A percentile compares a stretch with the other conserved stretches of the same genome.
phyloP scores from a whole-genome alignment of 768 basidiomycete species.

The Lepiota brunneoincarnata region DNA sequence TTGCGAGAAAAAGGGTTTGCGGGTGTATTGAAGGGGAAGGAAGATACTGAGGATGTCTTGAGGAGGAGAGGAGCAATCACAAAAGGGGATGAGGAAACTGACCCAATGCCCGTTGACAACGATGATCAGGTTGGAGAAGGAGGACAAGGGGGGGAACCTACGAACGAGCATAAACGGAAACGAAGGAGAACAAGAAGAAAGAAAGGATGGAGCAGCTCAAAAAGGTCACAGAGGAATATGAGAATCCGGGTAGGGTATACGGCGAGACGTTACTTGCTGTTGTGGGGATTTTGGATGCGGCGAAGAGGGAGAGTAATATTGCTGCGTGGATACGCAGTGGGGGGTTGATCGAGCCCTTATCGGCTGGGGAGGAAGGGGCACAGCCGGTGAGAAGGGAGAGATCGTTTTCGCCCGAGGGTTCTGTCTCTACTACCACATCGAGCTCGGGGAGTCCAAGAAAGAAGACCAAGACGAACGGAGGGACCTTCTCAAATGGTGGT shows the following conservation, averaged over 20 bases:
- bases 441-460: slow-evolving; percentile 4
- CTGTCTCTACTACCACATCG: neutral
- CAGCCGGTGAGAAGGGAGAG: neutral
- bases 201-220: slow-evolving; percentile 5
- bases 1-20: slow-evolving; percentile 1
- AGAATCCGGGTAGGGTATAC: slow-evolving; percentile 17
- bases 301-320: slow-evolving; percentile 60
- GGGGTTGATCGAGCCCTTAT: slow-evolving; percentile 33
- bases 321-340: slow-evolving; percentile 65
- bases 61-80: neutral
- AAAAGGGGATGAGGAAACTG: neutral
- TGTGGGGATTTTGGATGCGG: slow-evolving; percentile 59
- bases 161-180: slow-evolving; percentile 14
- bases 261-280: slow-evolving; percentile 65
- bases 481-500: too few relatives aligned
- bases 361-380: neutral
- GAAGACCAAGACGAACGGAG: slow-evolving; percentile 6
- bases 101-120: neutral
- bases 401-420: neutral
- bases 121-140: neutral
- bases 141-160: neutral
- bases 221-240: slow-evolving; percentile 10
- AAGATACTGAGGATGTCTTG: slow-evolving; percentile 5
- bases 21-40: neutral
- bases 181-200: slow-evolving; percentile 14